A percentile compares a stretch with the other conserved stretches of the same genome.
Conservation (phyloP, 768 basidiomycete species). For the Exsudoporus frostii region DNA sequence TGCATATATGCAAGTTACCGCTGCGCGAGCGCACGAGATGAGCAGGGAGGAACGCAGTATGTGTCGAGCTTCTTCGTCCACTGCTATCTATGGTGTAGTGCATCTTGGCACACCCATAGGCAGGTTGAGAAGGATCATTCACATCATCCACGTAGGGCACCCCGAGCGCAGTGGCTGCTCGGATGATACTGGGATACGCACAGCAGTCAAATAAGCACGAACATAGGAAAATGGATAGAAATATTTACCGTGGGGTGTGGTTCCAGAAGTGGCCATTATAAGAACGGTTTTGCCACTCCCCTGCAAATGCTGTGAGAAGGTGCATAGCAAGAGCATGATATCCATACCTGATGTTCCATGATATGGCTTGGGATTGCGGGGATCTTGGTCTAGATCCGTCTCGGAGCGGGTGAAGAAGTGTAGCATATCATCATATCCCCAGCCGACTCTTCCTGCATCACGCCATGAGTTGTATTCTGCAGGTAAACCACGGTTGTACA, state of each 20-base stretch:
- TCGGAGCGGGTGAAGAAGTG: slow-evolving; percentile 36
- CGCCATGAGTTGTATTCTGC: slow-evolving; percentile 34
- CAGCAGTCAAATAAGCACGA: neutral
- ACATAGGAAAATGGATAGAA: neutral
- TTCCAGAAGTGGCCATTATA: neutral
- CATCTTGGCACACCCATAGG: slow-evolving; percentile 3
- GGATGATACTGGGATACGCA: neutral
- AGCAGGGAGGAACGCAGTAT: slow-evolving; percentile 15
- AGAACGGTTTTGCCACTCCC: slow-evolving; percentile 1
- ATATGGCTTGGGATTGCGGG: neutral
- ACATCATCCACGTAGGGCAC: neutral
- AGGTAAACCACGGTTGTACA: slow-evolving; percentile 30
- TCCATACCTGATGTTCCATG: neutral
- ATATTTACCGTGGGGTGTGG: neutral
- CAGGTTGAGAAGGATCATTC: neutral
- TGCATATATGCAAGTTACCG: slow-evolving; percentile 11
- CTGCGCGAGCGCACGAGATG: neutral
- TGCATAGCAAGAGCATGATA: neutral
- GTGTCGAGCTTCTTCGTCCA: slow-evolving; percentile 12
- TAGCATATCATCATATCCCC: slow-evolving; percentile 35
- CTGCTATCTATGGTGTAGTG: neutral
- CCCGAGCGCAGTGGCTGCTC: neutral
- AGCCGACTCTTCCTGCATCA: slow-evolving; percentile 29
- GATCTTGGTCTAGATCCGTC: slow-evolving; percentile 5
- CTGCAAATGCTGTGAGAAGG: neutral